Evolutionary conservation across 148 eudicot species (phyloP).

Genomic region (Mesembryanthemum crystallinum): DNA sequence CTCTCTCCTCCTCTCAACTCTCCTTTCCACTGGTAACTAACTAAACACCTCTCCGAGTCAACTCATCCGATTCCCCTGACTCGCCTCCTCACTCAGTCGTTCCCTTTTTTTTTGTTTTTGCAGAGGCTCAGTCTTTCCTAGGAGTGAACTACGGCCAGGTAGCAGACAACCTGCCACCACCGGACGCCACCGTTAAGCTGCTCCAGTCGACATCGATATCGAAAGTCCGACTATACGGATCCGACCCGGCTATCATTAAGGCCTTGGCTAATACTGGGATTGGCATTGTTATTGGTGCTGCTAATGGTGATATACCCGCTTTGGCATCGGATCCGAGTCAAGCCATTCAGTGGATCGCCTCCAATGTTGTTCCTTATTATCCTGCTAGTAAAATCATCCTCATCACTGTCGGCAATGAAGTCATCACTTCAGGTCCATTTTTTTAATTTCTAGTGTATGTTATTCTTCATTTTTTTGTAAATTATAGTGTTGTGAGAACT

Average conservation of each 20-base stretch:
- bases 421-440: conserved; percentile 44
- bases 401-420: conserved; percentile 81
- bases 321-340: conserved; percentile 71
- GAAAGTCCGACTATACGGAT: conserved; percentile 77
- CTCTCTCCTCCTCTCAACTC: conserved; percentile 12
- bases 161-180: conserved; percentile 88
- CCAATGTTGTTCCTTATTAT: conserved; percentile 61
- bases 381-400: conserved; percentile 70
- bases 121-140: conserved; percentile 66
- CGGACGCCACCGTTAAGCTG: conserved; percentile 60
- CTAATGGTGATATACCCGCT: conserved; percentile 76
- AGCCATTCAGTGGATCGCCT: conserved; percentile 72
- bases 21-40: conserved; percentile 20
- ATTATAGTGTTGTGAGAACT: too few relatives aligned
- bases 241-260: conserved; percentile 70
- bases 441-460: not conserved
- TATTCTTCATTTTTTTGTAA: too few relatives aligned
- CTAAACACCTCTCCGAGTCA: not conserved
- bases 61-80: not conserved
- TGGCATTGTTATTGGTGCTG: conserved; percentile 67
- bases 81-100: not conserved
- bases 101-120: not conserved
- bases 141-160: conserved; percentile 84
- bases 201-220: conserved; percentile 54
- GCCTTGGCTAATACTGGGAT: conserved; percentile 75